Evolutionary conservation across 169 alveolate species (phyloP).

Genomic region (Babesia divergens): DNA sequence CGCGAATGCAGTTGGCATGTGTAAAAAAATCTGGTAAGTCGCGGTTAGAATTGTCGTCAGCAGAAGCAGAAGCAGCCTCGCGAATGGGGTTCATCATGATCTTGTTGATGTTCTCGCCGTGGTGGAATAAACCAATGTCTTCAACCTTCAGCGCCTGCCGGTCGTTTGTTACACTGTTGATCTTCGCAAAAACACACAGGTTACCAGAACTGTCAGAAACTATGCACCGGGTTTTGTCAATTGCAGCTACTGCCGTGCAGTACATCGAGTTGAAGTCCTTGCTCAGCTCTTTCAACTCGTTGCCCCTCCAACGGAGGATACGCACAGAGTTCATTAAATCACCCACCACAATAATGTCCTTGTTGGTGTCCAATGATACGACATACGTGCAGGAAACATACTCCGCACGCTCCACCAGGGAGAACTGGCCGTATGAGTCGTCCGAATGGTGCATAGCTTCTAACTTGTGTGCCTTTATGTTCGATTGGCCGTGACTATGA

Average conservation of each 20-base stretch:
- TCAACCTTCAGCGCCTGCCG: constrained; percentile 27
- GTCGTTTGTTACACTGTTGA: constrained; percentile 23
- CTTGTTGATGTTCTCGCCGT: constrained; percentile 49
- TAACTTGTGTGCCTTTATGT: constrained; percentile 2
- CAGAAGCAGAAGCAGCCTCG: background rate
- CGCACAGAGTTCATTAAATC: constrained; percentile 56
- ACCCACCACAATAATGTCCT: constrained; percentile 47
- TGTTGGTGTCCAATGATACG: constrained; percentile 37
- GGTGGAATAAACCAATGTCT: constrained; percentile 52
- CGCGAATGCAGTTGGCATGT: background rate
- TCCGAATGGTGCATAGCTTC: constrained; percentile 28
- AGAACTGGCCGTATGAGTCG: background rate
- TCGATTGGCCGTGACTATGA: background rate
- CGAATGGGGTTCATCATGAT: constrained; percentile 8
- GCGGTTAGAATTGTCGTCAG: background rate
- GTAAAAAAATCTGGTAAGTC: constrained; percentile 12
- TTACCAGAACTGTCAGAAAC: constrained; percentile 60
- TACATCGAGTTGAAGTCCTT: constrained; percentile 59
- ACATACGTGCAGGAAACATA: constrained; percentile 50
- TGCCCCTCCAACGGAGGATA: constrained; percentile 39
- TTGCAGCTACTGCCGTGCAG: constrained; percentile 52
- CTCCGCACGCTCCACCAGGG: constrained; percentile 30
- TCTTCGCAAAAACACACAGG: constrained; percentile 25
- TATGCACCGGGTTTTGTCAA: constrained; percentile 33
- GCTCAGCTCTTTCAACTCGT: constrained; percentile 24